Conservation (phyloP, 352 stramenopile genomes). For the Elongisporangium prolatum region DNA sequence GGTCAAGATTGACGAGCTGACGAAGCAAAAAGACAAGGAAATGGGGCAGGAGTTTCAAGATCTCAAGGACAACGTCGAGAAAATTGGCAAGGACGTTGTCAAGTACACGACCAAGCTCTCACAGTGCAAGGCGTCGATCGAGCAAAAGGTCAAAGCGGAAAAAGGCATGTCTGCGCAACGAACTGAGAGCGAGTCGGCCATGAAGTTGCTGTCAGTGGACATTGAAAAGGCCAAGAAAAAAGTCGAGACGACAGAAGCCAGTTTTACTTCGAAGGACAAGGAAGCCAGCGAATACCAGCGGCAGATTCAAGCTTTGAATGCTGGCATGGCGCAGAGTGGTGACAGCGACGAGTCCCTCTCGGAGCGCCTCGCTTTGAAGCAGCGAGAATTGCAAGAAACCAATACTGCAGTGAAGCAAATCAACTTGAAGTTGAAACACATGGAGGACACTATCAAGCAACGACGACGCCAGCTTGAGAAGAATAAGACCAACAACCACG, state of each 20-base stretch:
- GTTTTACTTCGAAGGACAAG: constrained; percentile 43
- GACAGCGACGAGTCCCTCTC: constrained; percentile 74
- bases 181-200: constrained; percentile 69
- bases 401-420: constrained; percentile 87
- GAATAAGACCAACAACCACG: constrained; percentile 71
- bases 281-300: constrained; percentile 72
- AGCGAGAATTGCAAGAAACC: constrained; percentile 74
- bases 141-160: constrained; percentile 58
- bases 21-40: constrained; percentile 75
- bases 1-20: constrained; percentile 76
- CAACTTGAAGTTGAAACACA: constrained; percentile 92
- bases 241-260: constrained; percentile 44
- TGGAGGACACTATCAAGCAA: constrained; percentile 80
- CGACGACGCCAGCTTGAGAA: constrained; percentile 70
- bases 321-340: constrained; percentile 72
- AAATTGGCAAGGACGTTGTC: constrained; percentile 76
- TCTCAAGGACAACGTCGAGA: constrained; percentile 77
- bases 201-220: constrained; percentile 80
- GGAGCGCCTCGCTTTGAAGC: constrained; percentile 70
- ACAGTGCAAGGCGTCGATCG: constrained; percentile 66
- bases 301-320: constrained; percentile 86
- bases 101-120: constrained; percentile 81
- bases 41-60: constrained; percentile 83
- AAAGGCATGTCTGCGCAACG: constrained; percentile 62
- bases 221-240: constrained; percentile 72